Evolutionary conservation across 2,329 filamentous ascomycete species (phyloP), one percentile per base, ranked within the genome.

Genomic region (Aciculosporium take): DNA sequence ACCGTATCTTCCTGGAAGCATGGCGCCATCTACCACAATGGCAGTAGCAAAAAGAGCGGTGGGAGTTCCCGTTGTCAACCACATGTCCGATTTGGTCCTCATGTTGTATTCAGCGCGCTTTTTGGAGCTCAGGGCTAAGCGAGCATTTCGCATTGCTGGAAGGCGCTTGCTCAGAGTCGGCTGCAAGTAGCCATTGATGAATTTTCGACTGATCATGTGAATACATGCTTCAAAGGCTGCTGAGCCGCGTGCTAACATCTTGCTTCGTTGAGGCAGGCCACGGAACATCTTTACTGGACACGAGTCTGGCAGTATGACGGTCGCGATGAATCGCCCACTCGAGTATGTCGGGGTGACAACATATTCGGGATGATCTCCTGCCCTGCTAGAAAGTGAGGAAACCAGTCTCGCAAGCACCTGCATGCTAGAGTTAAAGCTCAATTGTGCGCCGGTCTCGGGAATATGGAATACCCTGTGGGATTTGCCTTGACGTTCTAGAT

Each of bases 221-320:
- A 86, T 56, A 53, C 88, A 95, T 39, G 82, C 76, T 53, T 87
- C 76, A 56, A 89, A 96, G 0, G 91, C 89, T 3, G 88, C 89
- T 0, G 88, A 85, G 48, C 84, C 85, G 58, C 91, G 93, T 4
- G 91, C 89, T 15, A 81, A 63, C 24, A 78, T 69, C 58, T 94
- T 96, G 43, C 71, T 84, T 7, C 66, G 57, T 42, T 80, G 75
- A 0, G 75, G 63, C 7, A 63, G 66, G 5, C 91, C 89, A 10
- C 69, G 67, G 5, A 74, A 69, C 24, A 74, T 77, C 42, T 70
- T 72, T 28, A 95, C 64, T 0, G 85, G 86, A 0, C 86, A 83
- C 18, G 69, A 70, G 10, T 79, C 73, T 0, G 91, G 89, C 20
- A 98, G 64, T 9, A 85, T 69, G 1, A 94, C 76, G 52, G 94